Evolutionary conservation across 148 eudicot species (phyloP).

Genomic region (Mesembryanthemum crystallinum): DNA sequence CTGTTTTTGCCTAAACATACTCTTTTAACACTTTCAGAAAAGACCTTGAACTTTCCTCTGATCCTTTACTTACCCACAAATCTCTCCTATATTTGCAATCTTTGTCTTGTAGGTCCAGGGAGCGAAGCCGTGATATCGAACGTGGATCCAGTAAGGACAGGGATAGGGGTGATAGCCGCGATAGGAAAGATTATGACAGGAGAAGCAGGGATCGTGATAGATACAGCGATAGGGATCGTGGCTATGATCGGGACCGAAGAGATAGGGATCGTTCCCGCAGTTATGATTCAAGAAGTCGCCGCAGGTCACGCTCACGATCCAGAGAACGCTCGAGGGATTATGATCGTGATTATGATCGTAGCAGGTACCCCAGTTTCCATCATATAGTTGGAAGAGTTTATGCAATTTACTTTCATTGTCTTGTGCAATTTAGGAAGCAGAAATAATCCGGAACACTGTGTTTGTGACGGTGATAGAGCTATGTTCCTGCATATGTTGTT

Average conservation of each 20-base stretch:
- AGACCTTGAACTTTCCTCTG: background rate
- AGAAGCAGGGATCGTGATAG: constrained; percentile 77
- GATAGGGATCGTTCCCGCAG: constrained; percentile 68
- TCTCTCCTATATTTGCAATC: background rate
- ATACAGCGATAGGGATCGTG: constrained; percentile 55
- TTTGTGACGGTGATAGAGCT: background rate
- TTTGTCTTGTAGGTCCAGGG: constrained; percentile 60
- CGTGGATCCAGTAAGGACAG: constrained; percentile 66
- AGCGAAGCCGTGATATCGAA: constrained; percentile 64
- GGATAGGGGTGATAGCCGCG: constrained; percentile 58
- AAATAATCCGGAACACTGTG: background rate
- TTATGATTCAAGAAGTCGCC: constrained; percentile 75
- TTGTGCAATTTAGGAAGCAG: background rate
- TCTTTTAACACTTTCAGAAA: background rate
- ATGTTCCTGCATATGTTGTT: too few relatives aligned
- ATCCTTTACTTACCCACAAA: background rate
- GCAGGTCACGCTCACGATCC: constrained; percentile 86
- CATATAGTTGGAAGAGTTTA: background rate
- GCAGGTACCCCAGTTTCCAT: constrained; percentile 42
- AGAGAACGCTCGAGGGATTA: constrained; percentile 64
- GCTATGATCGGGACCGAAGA: constrained; percentile 57
- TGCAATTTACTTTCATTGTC: background rate
- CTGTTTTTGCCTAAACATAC: too few relatives aligned
- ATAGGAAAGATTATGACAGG: constrained; percentile 60
- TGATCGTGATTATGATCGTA: constrained; percentile 68